These are phyloP conservation scores for Orbilia ellipsospora DNA, from an alignment of 2,329 filamentous ascomycete genomes.

Conservation along the genomic window DNA sequence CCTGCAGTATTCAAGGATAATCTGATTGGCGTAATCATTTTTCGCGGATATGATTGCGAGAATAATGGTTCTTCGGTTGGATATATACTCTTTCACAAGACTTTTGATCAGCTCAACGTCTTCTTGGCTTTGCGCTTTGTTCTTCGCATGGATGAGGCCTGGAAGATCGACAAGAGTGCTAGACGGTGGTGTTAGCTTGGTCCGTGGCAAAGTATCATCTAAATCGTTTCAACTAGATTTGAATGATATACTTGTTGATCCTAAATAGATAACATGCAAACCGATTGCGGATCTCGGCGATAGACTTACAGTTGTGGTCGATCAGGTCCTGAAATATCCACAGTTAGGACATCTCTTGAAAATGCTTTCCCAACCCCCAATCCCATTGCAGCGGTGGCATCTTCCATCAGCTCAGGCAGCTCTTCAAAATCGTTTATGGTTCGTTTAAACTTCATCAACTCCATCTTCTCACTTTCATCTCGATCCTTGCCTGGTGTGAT, in stretches of 20 bases:
- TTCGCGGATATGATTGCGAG: conserved; percentile 68
- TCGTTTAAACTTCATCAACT: conserved; percentile 62
- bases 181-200: neutral
- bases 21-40: conserved; percentile 69
- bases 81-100: conserved; percentile 69
- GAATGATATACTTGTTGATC: neutral
- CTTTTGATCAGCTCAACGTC: conserved; percentile 65
- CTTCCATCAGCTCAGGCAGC: conserved; percentile 66
- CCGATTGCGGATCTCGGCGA: no score
- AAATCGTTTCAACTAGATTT: neutral
- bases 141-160: conserved; percentile 67
- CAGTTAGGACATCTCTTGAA: conserved; percentile 65
- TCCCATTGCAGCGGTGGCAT: conserved; percentile 68
- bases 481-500: conserved; percentile 62
- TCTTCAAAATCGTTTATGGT: conserved; percentile 62
- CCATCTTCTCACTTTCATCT: conserved; percentile 57
- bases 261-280: no score
- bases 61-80: conserved; percentile 69
- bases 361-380: conserved; percentile 62
- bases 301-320: conserved; percentile 63
- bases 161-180: conserved; percentile 69
- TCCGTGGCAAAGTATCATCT: neutral
- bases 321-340: conserved; percentile 65
- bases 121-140: conserved; percentile 64
- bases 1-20: conserved; percentile 67